Conservation (phyloP, 139 green algal genomes). For the Eudorina sp. region DNA sequence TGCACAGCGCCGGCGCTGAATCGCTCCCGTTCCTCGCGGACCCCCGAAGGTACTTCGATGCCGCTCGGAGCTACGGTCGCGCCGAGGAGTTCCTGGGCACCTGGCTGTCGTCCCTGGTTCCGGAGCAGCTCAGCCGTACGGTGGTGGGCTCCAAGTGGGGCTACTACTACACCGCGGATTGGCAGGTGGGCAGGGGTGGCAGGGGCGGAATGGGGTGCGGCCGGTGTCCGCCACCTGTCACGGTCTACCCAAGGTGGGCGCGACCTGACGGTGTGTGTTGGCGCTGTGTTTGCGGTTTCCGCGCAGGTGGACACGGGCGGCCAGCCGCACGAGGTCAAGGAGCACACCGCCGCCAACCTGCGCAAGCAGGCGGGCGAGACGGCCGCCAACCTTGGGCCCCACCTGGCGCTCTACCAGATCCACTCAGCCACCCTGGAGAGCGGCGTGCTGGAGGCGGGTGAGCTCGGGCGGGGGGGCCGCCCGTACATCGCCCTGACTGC, state of each 20-base stretch:
- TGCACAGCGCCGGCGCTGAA: too few relatives aligned
- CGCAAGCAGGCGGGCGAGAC: slow-evolving; percentile 58
- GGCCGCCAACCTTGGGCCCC: slow-evolving; percentile 43
- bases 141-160: slow-evolving; percentile 69
- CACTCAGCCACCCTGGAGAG: slow-evolving; percentile 72
- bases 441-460: slow-evolving; percentile 61
- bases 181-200: too few relatives aligned
- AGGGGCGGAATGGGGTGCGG: too few relatives aligned
- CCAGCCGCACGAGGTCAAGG: slow-evolving; percentile 74
- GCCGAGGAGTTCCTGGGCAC: slow-evolving; percentile 70
- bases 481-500: too few relatives aligned
- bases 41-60: slow-evolving; percentile 63
- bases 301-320: slow-evolving; percentile 60
- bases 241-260: too few relatives aligned
- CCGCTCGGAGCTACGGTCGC: slow-evolving; percentile 62
- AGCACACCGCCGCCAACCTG: slow-evolving; percentile 68
- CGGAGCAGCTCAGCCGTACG: not conserved
- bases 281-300: too few relatives aligned
- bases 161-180: slow-evolving; percentile 71
- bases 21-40: too few relatives aligned
- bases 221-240: too few relatives aligned
- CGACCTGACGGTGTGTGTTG: too few relatives aligned
- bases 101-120: slow-evolving; percentile 56
- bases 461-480: not conserved
- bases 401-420: slow-evolving; percentile 73